Percentiles rank a stretch among this genome's conserved stretches.
Conservation (phyloP, 306 rosid species). For the Sicyos edulis region DNA sequence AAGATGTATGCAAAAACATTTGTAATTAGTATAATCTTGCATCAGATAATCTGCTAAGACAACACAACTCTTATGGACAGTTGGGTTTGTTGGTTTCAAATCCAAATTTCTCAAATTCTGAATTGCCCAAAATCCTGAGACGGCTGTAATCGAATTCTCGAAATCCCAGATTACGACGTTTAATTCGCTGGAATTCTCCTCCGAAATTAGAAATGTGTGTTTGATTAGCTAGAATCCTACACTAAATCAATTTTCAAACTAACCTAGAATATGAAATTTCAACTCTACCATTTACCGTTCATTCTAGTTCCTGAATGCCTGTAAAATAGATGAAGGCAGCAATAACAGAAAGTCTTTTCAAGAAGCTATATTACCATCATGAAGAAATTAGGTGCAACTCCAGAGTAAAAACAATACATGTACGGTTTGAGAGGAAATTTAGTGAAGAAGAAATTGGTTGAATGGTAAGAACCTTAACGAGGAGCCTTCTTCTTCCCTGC, state of each 20-base stretch:
- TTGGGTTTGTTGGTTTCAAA: no score
- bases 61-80: no score
- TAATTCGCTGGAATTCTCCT: no score
- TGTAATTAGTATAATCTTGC: not conserved
- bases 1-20: not conserved
- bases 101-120: no score
- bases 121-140: no score
- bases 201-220: no score
- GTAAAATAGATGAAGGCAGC: not conserved
- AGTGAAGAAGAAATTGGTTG: not conserved
- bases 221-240: no score
- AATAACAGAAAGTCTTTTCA: not conserved
- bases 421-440: not conserved
- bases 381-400: conserved; percentile 1
- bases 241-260: no score
- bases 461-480: conserved; percentile 25
- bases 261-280: no score
- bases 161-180: no score
- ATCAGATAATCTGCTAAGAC: not conserved
- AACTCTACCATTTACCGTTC: no score
- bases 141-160: no score
- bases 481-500: conserved; percentile 82
- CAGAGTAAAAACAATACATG: not conserved
- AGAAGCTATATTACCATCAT: not conserved
- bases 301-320: not conserved